Conservation (phyloP, 208 protist genomes). For the Leishmania gerbilli region DNA sequence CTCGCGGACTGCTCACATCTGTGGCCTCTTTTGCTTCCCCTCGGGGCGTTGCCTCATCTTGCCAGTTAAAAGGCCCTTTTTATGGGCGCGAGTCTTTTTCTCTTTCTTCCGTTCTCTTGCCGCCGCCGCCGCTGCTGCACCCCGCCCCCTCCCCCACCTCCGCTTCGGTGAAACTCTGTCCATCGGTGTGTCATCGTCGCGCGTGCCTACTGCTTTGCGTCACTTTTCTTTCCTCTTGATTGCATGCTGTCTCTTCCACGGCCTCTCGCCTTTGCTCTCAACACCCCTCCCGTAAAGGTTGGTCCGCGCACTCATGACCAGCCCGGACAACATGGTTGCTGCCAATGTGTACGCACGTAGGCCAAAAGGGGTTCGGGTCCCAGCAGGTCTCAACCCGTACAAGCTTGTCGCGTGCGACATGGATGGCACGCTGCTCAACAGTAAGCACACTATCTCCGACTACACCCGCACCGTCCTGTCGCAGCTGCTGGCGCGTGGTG, state of each 20-base stretch:
- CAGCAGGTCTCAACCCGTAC: constrained; percentile 19
- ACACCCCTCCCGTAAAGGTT: background rate
- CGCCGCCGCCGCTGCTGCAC: background rate
- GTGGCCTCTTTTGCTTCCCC: too few relatives aligned
- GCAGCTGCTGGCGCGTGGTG: constrained; percentile 52
- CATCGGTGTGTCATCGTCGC: background rate
- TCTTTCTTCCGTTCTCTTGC: too few relatives aligned
- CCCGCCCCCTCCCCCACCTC: background rate
- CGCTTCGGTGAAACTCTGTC: background rate
- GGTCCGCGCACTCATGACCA: background rate
- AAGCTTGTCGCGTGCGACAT: constrained; percentile 67
- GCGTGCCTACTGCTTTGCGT: background rate
- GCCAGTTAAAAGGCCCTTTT: too few relatives aligned
- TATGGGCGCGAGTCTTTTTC: too few relatives aligned
- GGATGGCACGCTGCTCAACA: constrained; percentile 72
- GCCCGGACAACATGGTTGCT: background rate
- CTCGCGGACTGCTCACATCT: too few relatives aligned
- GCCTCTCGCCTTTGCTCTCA: background rate
- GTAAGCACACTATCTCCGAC: constrained; percentile 35
- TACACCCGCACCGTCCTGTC: constrained; percentile 54
- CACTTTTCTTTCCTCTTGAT: background rate
- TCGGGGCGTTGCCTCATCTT: too few relatives aligned
- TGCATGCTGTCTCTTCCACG: background rate
- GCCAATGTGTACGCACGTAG: constrained; percentile 13
- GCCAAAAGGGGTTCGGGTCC: constrained; percentile 26